phyloP scores from a whole-genome alignment of 352 stramenopile genomes.

The Phytopythium montanum region DNA sequence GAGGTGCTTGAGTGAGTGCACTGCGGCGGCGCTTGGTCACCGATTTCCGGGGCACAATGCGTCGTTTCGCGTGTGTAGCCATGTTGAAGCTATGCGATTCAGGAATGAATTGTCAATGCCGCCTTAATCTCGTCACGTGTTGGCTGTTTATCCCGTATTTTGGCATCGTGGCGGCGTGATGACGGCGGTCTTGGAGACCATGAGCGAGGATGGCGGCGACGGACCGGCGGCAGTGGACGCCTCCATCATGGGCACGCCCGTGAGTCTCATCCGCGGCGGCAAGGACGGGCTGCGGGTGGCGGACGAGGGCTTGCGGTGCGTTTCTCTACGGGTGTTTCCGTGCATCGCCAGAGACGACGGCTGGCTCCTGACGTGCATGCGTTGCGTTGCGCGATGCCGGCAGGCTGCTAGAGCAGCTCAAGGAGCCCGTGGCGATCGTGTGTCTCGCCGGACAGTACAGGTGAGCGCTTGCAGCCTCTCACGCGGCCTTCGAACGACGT shows the following conservation, averaged over 20 bases:
- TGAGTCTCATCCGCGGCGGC: slow-evolving; percentile 57
- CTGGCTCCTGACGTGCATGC: not conserved
- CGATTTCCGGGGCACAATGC: not conserved
- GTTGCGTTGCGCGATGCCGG: not conserved
- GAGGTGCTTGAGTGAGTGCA: not conserved
- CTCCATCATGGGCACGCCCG: slow-evolving; percentile 29
- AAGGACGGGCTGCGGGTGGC: slow-evolving; percentile 47
- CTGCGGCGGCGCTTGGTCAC: not conserved
- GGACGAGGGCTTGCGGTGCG: slow-evolving; percentile 47
- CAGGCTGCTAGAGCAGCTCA: slow-evolving; percentile 58
- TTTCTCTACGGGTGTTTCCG: not conserved
- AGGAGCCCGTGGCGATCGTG: slow-evolving; percentile 72
- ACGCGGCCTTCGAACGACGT: not conserved
- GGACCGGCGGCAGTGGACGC: slow-evolving; percentile 1
- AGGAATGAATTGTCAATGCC: not conserved
- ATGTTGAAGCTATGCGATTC: slow-evolving; percentile 1
- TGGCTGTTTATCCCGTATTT: too few relatives aligned
- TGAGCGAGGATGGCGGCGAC: slow-evolving; percentile 9
- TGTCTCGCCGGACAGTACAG: slow-evolving; percentile 80
- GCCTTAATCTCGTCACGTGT: too few relatives aligned
- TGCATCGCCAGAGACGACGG: not conserved
- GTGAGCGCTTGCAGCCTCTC: slow-evolving; percentile 13
- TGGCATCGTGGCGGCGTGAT: too few relatives aligned
- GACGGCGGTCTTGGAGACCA: not conserved
- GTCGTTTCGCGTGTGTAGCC: slow-evolving; percentile 1